Base-by-base conservation (phyloP, 345 rosid species). In the Tarenaya hassleriana region DNA sequence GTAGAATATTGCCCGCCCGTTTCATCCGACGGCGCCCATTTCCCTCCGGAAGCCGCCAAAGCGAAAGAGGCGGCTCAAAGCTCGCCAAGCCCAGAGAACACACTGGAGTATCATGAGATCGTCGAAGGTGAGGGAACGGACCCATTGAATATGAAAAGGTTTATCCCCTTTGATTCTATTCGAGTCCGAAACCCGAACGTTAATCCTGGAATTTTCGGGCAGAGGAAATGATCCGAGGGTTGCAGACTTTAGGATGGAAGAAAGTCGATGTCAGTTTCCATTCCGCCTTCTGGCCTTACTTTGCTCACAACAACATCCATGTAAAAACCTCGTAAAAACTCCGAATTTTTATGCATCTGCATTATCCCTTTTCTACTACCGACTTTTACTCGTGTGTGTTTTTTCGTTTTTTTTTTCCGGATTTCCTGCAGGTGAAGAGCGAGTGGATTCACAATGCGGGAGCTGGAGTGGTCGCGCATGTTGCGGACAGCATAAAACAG, bases 241-340 rank as follows among this genome's bases (percentile, higher is more conserved):
- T 92, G 65, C 94, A 92, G 73, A 85, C 71, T 52, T 39, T 84
- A 52, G 96, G 96, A 47, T 91, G 98, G 98, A 91, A 73, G 61
- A 91, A 88, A 72, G 90, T 91, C 1, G 98, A 88, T 59, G 98
- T 92, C 71, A 92, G 94, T 74, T 88, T 92, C 68, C 96, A 85
- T 63, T 88, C 96, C 0, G 70, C 98, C 0, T 63, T 83, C 58
- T 92, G 90, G 98, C 90, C 96, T 24, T 92, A 84, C 76, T 79
- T 88, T 52, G 98, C 98, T 18, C 96, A 92, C 51, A 88, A 92
- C 70, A 88, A 92, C 69, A 84, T 92, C 32, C 96, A 92, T 18
- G 98, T 88, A 76, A 44, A 3, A n/a, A n/a, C n/a, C 14, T 41
- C 33, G 14, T 6, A 16, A 9, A 55, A 10, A n/a, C n/a, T 45